Evolutionary conservation across 768 basidiomycete genomes (phyloP).

Genomic region (Boletellus ananas): DNA sequence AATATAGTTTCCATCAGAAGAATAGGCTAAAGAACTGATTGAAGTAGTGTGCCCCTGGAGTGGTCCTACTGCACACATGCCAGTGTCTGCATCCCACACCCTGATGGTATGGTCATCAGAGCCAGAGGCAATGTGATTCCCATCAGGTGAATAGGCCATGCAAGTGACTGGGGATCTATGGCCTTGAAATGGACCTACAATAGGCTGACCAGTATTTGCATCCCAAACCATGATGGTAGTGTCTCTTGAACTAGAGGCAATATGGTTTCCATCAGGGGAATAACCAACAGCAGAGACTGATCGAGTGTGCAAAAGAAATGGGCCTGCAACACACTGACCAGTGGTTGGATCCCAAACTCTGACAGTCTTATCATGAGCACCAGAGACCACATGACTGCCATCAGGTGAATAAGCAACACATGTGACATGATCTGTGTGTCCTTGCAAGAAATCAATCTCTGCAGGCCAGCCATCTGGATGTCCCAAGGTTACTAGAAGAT

Average conservation of each 20-base stretch:
- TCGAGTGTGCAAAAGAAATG: neutral
- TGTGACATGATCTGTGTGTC: conserved; percentile 8
- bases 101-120: conserved; percentile 11
- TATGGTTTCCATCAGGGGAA: too few species aligned
- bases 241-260: too few species aligned
- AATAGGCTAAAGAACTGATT: conserved; percentile 13
- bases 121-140: conserved; percentile 13
- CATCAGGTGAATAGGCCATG: conserved; percentile 27
- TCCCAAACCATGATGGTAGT: conserved; percentile 18
- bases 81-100: conserved; percentile 19
- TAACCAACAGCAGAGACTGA: too few species aligned
- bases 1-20: conserved; percentile 19
- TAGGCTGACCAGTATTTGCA: conserved; percentile 14
- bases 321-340: conserved; percentile 6
- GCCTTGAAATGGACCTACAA: neutral
- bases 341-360: neutral
- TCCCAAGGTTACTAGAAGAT: conserved; percentile 12
- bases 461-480: conserved; percentile 12
- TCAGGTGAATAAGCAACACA: conserved; percentile 24
- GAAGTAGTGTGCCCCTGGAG: conserved; percentile 3
- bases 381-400: conserved; percentile 25
- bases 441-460: conserved; percentile 14
- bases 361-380: conserved; percentile 11
- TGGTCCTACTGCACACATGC: conserved; percentile 12
- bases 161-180: neutral